Conservation (phyloP, 768 basidiomycete species). For the Termitomyces sp. region DNA sequence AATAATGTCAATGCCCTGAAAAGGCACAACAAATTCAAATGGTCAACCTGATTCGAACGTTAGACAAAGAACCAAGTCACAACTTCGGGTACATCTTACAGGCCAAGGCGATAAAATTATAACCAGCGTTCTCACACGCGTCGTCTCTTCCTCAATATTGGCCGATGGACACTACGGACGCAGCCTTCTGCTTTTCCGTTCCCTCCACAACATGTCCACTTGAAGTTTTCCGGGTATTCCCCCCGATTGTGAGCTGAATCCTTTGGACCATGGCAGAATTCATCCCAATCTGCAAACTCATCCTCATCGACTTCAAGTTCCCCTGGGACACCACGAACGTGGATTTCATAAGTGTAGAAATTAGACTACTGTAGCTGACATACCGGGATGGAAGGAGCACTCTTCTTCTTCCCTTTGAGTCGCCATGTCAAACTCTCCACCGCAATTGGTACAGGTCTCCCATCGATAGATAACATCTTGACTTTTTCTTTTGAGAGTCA, state of each 20-base stretch:
- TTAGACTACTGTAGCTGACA: constrained; percentile 5
- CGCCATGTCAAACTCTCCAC: constrained; percentile 40
- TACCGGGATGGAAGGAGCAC: constrained; percentile 50
- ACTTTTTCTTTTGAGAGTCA: constrained; percentile 31
- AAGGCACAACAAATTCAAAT: background rate
- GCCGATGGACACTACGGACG: constrained; percentile 30
- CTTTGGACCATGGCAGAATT: constrained; percentile 40
- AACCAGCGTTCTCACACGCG: constrained; percentile 16
- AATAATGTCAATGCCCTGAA: constrained; percentile 6
- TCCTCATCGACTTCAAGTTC: constrained; percentile 34
- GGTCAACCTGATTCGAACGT: background rate
- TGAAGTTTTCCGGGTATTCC: constrained; percentile 41
- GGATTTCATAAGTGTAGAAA: background rate
- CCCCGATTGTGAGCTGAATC: constrained; percentile 33
- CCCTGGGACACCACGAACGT: constrained; percentile 20
- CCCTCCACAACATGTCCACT: constrained; percentile 46
- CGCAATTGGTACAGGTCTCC: constrained; percentile 42
- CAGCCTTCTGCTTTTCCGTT: constrained; percentile 34
- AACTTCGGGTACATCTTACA: constrained; percentile 3
- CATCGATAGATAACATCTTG: constrained; percentile 35
- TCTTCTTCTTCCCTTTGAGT: constrained; percentile 30
- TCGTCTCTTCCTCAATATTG: constrained; percentile 28
- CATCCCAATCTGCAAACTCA: constrained; percentile 42
- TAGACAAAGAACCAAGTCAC: background rate
- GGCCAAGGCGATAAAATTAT: background rate